These are phyloP conservation scores for Pisolithus albus DNA, from an alignment of 768 basidiomycete species.

Conservation along the genomic window DNA sequence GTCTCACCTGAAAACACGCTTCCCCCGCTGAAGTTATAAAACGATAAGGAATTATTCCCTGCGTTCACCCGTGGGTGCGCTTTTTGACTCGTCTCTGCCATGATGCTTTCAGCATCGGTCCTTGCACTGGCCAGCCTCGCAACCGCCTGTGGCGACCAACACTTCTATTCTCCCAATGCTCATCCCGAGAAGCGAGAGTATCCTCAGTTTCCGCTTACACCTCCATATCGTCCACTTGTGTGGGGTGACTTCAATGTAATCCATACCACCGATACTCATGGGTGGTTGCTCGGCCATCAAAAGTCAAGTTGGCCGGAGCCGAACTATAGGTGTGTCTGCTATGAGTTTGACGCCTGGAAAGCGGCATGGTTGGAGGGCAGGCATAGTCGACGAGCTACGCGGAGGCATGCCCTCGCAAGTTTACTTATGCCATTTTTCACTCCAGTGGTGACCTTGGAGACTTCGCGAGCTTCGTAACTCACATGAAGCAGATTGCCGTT, in stretches of 20 bases:
- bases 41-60: too few species aligned
- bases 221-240: slow-evolving; percentile 59
- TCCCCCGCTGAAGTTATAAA: too few species aligned
- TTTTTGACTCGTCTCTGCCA: not conserved
- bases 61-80: too few species aligned
- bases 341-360: not conserved
- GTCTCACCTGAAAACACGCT: too few species aligned
- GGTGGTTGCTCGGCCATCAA: slow-evolving; percentile 82
- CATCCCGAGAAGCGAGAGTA: slow-evolving; percentile 34
- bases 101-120: slow-evolving; percentile 11
- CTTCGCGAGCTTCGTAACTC: slow-evolving; percentile 77
- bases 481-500: slow-evolving; percentile 70
- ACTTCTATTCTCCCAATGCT: slow-evolving; percentile 17
- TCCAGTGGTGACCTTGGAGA: slow-evolving; percentile 64
- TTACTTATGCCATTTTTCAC: not conserved
- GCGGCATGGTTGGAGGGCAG: not conserved
- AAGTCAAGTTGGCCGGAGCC: slow-evolving; percentile 67
- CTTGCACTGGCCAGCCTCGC: slow-evolving; percentile 14
- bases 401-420: not conserved
- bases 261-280: slow-evolving; percentile 80
- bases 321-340: slow-evolving; percentile 48
- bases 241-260: slow-evolving; percentile 92
- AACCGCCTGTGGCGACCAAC: slow-evolving; percentile 15
- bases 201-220: slow-evolving; percentile 38
- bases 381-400: not conserved